A percentile compares a stretch with the other conserved stretches of the same genome.
phyloP scores from a whole-genome alignment of 805 yeast species.

The Lipomyces spencermartinsiae region DNA sequence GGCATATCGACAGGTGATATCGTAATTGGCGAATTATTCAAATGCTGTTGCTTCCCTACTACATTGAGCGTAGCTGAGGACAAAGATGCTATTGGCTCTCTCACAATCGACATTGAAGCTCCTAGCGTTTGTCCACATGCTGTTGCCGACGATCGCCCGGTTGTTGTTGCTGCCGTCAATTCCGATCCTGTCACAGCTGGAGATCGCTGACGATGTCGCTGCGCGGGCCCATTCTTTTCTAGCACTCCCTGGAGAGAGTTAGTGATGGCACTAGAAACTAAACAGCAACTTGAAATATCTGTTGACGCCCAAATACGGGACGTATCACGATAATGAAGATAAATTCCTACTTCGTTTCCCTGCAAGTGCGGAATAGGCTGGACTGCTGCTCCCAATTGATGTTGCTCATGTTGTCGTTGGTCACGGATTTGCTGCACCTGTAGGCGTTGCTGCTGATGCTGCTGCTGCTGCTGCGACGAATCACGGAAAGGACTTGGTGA shows the following conservation, averaged over 20 bases:
- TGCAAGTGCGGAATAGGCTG: background rate
- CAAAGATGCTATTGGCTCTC: background rate
- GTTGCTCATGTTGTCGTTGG: background rate
- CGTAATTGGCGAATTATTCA: background rate
- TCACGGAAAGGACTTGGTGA: background rate
- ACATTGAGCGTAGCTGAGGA: background rate
- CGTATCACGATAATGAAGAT: background rate
- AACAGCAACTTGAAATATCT: background rate
- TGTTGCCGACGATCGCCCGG: background rate
- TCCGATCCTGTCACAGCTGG: background rate
- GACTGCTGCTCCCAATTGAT: background rate
- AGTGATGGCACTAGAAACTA: background rate
- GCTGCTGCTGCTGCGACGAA: background rate
- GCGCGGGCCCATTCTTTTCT: background rate
- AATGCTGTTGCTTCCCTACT: background rate
- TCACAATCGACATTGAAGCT: background rate
- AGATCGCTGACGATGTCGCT: background rate
- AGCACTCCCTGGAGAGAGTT: background rate
- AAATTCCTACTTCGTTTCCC: background rate
- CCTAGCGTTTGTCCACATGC: background rate
- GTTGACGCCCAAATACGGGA: background rate
- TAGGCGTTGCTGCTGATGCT: no score
- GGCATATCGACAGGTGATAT: background rate
- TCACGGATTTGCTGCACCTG: background rate
- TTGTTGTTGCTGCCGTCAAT: background rate